Percentiles rank a stretch among this genome's conserved stretches.
Conservation (phyloP, 352 stramenopile species). For the Elongisporangium prolatum region DNA sequence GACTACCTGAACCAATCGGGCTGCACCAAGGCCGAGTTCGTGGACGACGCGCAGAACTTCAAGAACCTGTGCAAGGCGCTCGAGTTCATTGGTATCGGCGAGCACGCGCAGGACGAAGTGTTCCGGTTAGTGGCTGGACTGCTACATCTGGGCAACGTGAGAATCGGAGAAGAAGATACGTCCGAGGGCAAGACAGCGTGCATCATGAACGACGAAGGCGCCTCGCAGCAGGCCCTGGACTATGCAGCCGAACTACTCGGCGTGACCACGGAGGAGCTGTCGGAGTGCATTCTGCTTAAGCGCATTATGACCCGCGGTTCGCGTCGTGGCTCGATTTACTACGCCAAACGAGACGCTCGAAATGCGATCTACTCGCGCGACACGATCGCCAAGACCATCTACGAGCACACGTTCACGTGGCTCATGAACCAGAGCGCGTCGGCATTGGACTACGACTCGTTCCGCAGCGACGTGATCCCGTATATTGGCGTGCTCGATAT, state of each 20-base stretch:
- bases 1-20: slow-evolving; percentile 75
- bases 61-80: slow-evolving; percentile 53
- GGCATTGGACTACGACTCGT: slow-evolving; percentile 77
- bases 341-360: slow-evolving; percentile 60
- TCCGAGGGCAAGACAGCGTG: slow-evolving; percentile 70
- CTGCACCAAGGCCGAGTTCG: slow-evolving; percentile 60
- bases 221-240: slow-evolving; percentile 37
- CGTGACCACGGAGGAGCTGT: slow-evolving; percentile 56
- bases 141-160: slow-evolving; percentile 78
- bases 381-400: slow-evolving; percentile 88
- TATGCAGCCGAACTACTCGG: slow-evolving; percentile 62
- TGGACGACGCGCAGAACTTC: slow-evolving; percentile 74
- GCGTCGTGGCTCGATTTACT: slow-evolving; percentile 76
- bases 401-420: slow-evolving; percentile 86
- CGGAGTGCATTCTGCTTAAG: slow-evolving; percentile 72
- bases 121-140: slow-evolving; percentile 69
- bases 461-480: slow-evolving; percentile 71
- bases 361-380: slow-evolving; percentile 82
- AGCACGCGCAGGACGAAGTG: slow-evolving; percentile 62
- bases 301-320: slow-evolving; percentile 74
- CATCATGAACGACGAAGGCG: slow-evolving; percentile 38
- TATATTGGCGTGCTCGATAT: slow-evolving; percentile 92
- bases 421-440: slow-evolving; percentile 82
- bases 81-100: slow-evolving; percentile 68
- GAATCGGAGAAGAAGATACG: slow-evolving; percentile 64